Evolutionary conservation across 2,329 filamentous ascomycete genomes (phyloP).

Genomic region (Neopestalotiopsis sp.): DNA sequence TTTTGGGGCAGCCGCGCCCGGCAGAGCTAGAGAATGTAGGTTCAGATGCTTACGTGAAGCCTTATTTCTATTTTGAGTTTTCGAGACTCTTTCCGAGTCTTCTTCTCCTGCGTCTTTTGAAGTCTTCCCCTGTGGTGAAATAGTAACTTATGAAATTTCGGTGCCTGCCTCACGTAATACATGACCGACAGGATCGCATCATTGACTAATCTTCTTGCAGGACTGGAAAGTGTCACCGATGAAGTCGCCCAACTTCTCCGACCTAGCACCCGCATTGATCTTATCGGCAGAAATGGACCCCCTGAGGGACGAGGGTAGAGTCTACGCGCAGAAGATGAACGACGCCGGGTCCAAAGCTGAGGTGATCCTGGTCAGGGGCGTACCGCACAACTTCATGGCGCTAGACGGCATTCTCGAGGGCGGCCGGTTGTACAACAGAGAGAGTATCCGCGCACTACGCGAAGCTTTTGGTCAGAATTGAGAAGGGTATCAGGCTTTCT

Average conservation of each 20-base stretch:
- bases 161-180: background rate
- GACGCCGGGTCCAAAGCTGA: conserved; percentile 11
- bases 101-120: background rate
- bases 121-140: too few species aligned
- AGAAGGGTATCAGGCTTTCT: background rate
- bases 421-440: conserved; percentile 6
- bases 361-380: conserved; percentile 11
- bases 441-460: conserved; percentile 3
- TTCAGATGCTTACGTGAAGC: background rate
- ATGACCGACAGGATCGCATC: background rate
- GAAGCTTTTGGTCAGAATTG: background rate
- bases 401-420: conserved; percentile 7
- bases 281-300: conserved; percentile 11
- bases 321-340: conserved; percentile 13
- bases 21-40: conserved; percentile 9
- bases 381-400: conserved; percentile 12
- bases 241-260: background rate
- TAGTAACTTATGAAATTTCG: too few species aligned
- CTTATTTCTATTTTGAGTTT: background rate
- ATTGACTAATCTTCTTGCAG: background rate
- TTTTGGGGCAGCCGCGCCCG: conserved; percentile 2
- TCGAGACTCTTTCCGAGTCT: background rate
- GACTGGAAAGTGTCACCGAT: conserved; percentile 13
- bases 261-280: conserved; percentile 6
- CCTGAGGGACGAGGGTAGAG: conserved; percentile 4